Evolutionary conservation across 139 green algal species (phyloP).

Genomic region (Yamagishiella unicocca): DNA sequence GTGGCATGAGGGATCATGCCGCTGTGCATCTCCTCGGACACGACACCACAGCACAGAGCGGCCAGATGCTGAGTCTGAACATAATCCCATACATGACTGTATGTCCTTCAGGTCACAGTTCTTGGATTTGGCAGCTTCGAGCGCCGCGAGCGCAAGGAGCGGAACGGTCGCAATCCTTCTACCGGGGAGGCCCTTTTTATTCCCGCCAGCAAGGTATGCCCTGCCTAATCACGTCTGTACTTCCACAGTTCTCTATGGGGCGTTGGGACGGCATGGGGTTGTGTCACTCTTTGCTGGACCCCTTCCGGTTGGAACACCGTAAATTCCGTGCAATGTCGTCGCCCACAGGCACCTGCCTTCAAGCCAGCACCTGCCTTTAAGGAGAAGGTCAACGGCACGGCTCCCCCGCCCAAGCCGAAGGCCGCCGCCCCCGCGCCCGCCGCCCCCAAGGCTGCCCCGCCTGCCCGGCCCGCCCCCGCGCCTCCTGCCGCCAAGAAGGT

Average conservation of each 20-base stretch:
- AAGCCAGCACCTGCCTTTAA: not conserved
- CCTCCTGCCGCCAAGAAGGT: conserved; percentile 6
- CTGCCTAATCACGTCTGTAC: too few species aligned
- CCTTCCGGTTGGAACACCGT: not conserved
- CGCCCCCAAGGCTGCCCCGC: not conserved
- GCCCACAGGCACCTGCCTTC: not conserved
- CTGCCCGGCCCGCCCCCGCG: not conserved
- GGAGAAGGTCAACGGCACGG: conserved; percentile 21
- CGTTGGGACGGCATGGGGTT: not conserved
- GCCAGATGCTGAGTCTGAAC: not conserved
- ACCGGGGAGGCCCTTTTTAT: not conserved
- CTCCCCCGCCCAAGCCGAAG: conserved; percentile 5
- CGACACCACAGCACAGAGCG: too few species aligned
- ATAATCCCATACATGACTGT: not conserved
- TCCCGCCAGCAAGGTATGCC: not conserved
- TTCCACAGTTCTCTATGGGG: not conserved
- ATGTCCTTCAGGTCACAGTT: conserved; percentile 10
- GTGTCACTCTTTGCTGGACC: too few species aligned
- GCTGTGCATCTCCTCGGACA: not conserved
- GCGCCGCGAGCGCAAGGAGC: not conserved
- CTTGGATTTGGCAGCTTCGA: conserved; percentile 28
- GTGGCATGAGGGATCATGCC: not conserved
- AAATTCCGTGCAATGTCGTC: not conserved
- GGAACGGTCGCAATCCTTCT: not conserved
- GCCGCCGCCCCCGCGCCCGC: not conserved